Evolutionary conservation across 1,284 basidiomycete genomes (phyloP).

Genomic region (Calocybe gambosa): DNA sequence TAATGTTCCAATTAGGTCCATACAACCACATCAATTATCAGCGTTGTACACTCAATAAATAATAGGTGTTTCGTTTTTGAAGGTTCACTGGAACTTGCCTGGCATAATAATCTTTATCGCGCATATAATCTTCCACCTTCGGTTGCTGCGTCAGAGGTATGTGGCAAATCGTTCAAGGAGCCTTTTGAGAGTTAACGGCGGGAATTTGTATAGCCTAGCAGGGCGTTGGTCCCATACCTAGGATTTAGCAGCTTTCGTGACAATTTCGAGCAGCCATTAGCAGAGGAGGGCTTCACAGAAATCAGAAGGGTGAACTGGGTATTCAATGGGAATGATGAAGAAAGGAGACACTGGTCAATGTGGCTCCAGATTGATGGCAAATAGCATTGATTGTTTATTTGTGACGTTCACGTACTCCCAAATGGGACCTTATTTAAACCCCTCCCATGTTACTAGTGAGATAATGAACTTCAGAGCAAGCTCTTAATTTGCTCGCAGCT

Average conservation of each 20-base stretch:
- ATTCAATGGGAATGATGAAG: slow-evolving; percentile 71
- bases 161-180: slow-evolving; percentile 8
- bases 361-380: slow-evolving; percentile 71
- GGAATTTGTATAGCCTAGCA: slow-evolving; percentile 31
- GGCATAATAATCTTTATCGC: slow-evolving; percentile 88
- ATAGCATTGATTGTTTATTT: slow-evolving; percentile 16
- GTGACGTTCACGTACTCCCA: too few relatives aligned
- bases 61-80: slow-evolving; percentile 72
- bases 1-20: slow-evolving; percentile 52
- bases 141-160: slow-evolving; percentile 32
- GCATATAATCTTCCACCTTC: slow-evolving; percentile 53
- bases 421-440: not conserved
- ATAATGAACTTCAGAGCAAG: slow-evolving; percentile 33
- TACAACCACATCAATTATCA: not conserved
- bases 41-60: not conserved
- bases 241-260: slow-evolving; percentile 60
- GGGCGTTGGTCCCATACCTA: slow-evolving; percentile 57
- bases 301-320: slow-evolving; percentile 74
- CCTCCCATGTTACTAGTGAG: slow-evolving; percentile 16
- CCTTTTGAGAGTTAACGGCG: not conserved
- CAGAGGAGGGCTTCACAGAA: slow-evolving; percentile 69
- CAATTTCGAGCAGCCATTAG: slow-evolving; percentile 59
- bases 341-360: slow-evolving; percentile 67
- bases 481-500: slow-evolving; percentile 62
- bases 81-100: slow-evolving; percentile 69